These are phyloP conservation scores for Boletus subparvulus DNA, from an alignment of 768 basidiomycete species.

Conservation along the genomic window DNA sequence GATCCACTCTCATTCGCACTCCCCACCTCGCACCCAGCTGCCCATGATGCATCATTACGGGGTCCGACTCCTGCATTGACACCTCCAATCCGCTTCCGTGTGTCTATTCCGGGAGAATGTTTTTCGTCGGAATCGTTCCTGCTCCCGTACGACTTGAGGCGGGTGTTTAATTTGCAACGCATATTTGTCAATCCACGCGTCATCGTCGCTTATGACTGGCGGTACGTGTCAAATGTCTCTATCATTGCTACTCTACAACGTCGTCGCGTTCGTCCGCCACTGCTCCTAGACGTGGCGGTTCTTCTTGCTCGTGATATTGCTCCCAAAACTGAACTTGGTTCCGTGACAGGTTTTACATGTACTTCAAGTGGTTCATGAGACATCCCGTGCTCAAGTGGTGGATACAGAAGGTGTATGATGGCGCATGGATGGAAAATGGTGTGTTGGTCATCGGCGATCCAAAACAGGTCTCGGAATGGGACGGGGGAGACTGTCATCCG, in stretches of 20 bases:
- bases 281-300: background rate
- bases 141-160: constrained; percentile 43
- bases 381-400: constrained; percentile 43
- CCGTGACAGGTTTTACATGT: constrained; percentile 26
- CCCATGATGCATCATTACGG: constrained; percentile 4
- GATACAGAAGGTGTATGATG: constrained; percentile 37
- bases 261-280: too few species aligned
- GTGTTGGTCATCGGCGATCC: constrained; percentile 39
- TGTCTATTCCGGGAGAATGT: constrained; percentile 16
- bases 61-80: constrained; percentile 22
- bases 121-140: constrained; percentile 39
- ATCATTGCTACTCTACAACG: background rate
- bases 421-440: constrained; percentile 38
- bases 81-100: constrained; percentile 17
- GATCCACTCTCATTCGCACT: constrained; percentile 25
- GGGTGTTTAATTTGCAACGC: constrained; percentile 37
- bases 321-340: constrained; percentile 1
- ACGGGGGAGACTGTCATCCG: constrained; percentile 26
- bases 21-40: constrained; percentile 15
- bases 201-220: constrained; percentile 38
- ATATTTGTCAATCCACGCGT: constrained; percentile 42
- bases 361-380: constrained; percentile 39
- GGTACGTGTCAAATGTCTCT: constrained; percentile 13
- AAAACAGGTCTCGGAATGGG: constrained; percentile 22
- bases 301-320: background rate